Evolutionary conservation across 2,329 filamentous ascomycete species (phyloP).

Genomic region (Botryotinia globosa): DNA sequence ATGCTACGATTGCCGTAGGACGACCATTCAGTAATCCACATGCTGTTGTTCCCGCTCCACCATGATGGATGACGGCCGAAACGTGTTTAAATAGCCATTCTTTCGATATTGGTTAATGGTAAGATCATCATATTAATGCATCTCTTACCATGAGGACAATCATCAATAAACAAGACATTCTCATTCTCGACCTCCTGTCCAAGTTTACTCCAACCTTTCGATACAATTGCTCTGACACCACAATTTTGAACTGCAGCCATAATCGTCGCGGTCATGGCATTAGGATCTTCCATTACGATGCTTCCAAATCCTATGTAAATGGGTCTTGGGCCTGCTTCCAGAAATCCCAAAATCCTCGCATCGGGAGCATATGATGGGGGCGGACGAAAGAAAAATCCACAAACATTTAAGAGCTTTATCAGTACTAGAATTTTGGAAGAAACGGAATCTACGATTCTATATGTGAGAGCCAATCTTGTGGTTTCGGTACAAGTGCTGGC

Average conservation of each 20-base stretch:
- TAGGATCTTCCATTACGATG: conserved; percentile 69
- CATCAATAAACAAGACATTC: conserved; percentile 67
- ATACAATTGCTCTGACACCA: conserved; percentile 68
- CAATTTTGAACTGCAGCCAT: conserved; percentile 63
- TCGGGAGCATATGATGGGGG: conserved; percentile 56
- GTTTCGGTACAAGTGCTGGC: conserved; percentile 3
- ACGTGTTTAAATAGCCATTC: conserved; percentile 71
- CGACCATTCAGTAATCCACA: conserved; percentile 68
- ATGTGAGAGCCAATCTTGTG: conserved; percentile 44
- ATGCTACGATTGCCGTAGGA: conserved; percentile 65
- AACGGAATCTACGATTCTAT: conserved; percentile 42
- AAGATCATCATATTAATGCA: no score
- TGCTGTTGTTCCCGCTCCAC: conserved; percentile 51
- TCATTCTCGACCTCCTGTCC: conserved; percentile 55
- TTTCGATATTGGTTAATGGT: background rate
- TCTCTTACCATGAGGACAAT: conserved; percentile 59
- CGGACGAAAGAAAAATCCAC: conserved; percentile 72
- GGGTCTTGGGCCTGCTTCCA: conserved; percentile 55
- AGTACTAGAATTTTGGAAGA: background rate
- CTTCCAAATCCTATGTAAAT: conserved; percentile 75
- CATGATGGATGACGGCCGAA: conserved; percentile 31
- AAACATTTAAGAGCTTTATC: conserved; percentile 50
- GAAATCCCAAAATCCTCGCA: conserved; percentile 43
- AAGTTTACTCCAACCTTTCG: conserved; percentile 72
- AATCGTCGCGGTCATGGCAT: conserved; percentile 63